Evolutionary conservation across 169 alveolate genomes (phyloP).

Genomic region (Miamiensis avidus): DNA sequence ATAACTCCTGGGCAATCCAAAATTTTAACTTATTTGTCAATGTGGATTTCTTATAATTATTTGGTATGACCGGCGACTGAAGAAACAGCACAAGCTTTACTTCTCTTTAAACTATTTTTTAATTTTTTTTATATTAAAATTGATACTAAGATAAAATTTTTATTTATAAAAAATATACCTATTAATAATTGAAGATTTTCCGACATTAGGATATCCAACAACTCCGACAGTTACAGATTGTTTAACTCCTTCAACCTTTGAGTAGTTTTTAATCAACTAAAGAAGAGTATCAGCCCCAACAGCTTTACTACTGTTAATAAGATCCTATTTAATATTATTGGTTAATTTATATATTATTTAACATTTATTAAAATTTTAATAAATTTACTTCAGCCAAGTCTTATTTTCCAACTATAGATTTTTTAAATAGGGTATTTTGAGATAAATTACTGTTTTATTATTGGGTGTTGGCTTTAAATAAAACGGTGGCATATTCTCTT

Average conservation of each 20-base stretch:
- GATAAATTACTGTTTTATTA: constrained; percentile 64
- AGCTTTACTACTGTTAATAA: constrained; percentile 72
- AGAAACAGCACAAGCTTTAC: constrained; percentile 90
- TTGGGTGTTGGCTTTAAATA: constrained; percentile 81
- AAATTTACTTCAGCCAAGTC: constrained; percentile 47
- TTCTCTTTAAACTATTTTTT: constrained; percentile 78
- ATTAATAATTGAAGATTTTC: constrained; percentile 92
- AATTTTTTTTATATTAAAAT: background rate
- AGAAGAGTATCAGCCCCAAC: constrained; percentile 88
- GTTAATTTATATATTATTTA: constrained; percentile 17
- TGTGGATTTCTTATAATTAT: constrained; percentile 86
- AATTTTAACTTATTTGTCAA: constrained; percentile 88
- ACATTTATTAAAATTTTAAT: constrained; percentile 28
- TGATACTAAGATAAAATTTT: background rate
- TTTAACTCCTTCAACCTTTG: constrained; percentile 79
- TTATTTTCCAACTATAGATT: constrained; percentile 53
- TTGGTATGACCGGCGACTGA: constrained; percentile 94
- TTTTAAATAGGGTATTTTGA: constrained; percentile 60
- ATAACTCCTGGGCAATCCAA: constrained; percentile 96
- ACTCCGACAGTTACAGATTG: constrained; percentile 90
- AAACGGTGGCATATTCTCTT: constrained; percentile 73
- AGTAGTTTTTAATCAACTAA: constrained; percentile 85
- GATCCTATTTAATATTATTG: constrained; percentile 37
- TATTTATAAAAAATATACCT: background rate
- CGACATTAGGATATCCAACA: constrained; percentile 95